Percentiles rank a stretch among this genome's conserved stretches.
phyloP scores from a whole-genome alignment of 2,329 filamentous ascomycete genomes.

The Penicillium sclerotigenum region DNA sequence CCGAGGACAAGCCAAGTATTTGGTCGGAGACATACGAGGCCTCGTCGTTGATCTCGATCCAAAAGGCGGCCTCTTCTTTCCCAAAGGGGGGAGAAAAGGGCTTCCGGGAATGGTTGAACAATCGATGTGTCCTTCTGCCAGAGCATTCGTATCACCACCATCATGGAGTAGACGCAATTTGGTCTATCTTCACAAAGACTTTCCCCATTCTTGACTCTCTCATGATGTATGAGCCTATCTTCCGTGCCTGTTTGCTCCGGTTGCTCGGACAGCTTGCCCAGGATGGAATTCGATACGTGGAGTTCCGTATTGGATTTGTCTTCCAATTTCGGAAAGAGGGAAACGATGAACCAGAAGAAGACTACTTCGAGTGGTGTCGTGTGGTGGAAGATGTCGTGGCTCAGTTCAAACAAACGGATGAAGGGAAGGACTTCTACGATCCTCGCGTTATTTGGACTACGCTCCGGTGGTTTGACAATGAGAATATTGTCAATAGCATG shows the following conservation, averaged over 20 bases:
- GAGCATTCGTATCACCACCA: slow-evolving; percentile 75
- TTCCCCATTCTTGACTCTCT: slow-evolving; percentile 72
- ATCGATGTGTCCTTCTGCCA: slow-evolving; percentile 66
- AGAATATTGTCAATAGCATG: slow-evolving; percentile 73
- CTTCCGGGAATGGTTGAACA: slow-evolving; percentile 75
- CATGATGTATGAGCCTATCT: slow-evolving; percentile 87
- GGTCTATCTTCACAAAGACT: slow-evolving; percentile 73
- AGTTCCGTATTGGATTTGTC: slow-evolving; percentile 73
- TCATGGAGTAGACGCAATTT: slow-evolving; percentile 78
- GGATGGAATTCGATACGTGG: slow-evolving; percentile 82
- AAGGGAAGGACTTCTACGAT: slow-evolving; percentile 78
- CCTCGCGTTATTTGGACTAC: slow-evolving; percentile 81
- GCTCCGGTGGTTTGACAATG: slow-evolving; percentile 62
- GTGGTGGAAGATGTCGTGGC: slow-evolving; percentile 75
- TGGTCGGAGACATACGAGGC: slow-evolving; percentile 66
- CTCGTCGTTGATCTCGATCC: slow-evolving; percentile 57
- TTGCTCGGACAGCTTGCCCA: slow-evolving; percentile 69
- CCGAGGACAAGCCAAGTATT: slow-evolving; percentile 50
- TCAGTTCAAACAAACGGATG: slow-evolving; percentile 67
- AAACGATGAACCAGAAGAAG: slow-evolving; percentile 62
- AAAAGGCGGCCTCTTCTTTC: slow-evolving; percentile 67
- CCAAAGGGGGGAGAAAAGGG: slow-evolving; percentile 67
- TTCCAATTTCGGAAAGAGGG: slow-evolving; percentile 66
- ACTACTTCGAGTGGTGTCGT: slow-evolving; percentile 67
- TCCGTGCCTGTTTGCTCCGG: slow-evolving; percentile 68